Conservation (phyloP, 306 rosid genomes). For the Fragaria vesca region DNA sequence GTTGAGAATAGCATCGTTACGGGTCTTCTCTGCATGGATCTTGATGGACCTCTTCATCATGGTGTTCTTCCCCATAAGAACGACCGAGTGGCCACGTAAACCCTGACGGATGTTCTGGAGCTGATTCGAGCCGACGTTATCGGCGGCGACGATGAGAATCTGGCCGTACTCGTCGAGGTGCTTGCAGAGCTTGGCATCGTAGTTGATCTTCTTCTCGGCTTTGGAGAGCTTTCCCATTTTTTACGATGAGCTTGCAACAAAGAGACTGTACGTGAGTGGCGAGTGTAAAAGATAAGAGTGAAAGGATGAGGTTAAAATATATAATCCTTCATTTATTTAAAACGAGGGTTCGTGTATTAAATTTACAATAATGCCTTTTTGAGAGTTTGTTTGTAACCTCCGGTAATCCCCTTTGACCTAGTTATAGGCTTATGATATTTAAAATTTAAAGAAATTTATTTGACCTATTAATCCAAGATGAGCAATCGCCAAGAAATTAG, state of each 20-base stretch:
- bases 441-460: too few relatives aligned
- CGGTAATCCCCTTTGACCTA: background rate
- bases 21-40: slow-evolving; percentile 68
- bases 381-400: too few relatives aligned
- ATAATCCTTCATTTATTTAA: too few relatives aligned
- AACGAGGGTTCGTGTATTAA: too few relatives aligned
- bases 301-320: too few relatives aligned
- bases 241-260: too few relatives aligned
- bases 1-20: slow-evolving; percentile 54
- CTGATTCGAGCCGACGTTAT: slow-evolving; percentile 73
- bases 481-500: too few relatives aligned
- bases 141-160: slow-evolving; percentile 77
- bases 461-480: too few relatives aligned
- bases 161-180: slow-evolving; percentile 69
- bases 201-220: slow-evolving; percentile 73
- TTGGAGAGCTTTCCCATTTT: slow-evolving; percentile 62
- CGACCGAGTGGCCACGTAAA: slow-evolving; percentile 74
- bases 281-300: background rate
- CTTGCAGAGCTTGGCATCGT: slow-evolving; percentile 70
- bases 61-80: slow-evolving; percentile 94
- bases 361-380: background rate
- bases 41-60: slow-evolving; percentile 90
- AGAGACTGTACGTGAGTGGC: background rate
- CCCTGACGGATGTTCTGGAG: slow-evolving; percentile 79
- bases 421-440: too few relatives aligned